These are phyloP conservation scores for Chaetomiaceae sp. DNA, from an alignment of 2,329 filamentous ascomycete species.

Conservation along the genomic window DNA sequence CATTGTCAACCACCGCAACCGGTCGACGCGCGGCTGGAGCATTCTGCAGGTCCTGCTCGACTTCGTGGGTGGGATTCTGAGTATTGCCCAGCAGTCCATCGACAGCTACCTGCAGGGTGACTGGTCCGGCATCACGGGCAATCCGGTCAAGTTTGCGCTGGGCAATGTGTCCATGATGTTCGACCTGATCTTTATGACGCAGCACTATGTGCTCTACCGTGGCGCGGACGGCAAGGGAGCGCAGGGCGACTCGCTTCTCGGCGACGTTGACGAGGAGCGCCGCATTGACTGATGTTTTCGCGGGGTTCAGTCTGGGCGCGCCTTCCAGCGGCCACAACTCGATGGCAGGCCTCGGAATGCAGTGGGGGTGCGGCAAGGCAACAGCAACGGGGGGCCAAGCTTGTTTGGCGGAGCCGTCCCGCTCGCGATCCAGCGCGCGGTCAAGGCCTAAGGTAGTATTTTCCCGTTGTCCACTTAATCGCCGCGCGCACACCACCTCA, in stretches of 20 bases:
- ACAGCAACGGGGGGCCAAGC: neutral
- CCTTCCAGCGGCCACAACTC: neutral
- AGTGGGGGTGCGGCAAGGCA: neutral
- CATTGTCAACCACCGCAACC: constrained; percentile 73
- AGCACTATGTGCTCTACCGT: constrained; percentile 79
- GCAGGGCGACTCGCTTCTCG: constrained; percentile 35
- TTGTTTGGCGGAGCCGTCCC: too few species aligned
- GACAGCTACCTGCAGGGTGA: constrained; percentile 80
- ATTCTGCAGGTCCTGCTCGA: constrained; percentile 82
- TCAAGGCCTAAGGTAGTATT: too few species aligned
- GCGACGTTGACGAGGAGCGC: constrained; percentile 27
- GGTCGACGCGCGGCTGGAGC: constrained; percentile 82
- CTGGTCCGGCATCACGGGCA: constrained; percentile 87
- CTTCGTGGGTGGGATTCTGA: constrained; percentile 72
- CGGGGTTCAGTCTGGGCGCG: neutral
- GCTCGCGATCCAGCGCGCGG: too few species aligned
- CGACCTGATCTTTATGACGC: constrained; percentile 76
- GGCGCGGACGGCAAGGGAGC: constrained; percentile 26
- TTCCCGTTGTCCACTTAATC: too few species aligned
- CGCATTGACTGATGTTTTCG: constrained; percentile 11
- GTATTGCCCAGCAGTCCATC: constrained; percentile 72
- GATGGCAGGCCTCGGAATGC: neutral
- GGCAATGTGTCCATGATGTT: constrained; percentile 83
- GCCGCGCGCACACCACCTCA: too few species aligned
- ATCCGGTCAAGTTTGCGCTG: constrained; percentile 82